A percentile compares a stretch with the other conserved stretches of the same genome.
Conservation (phyloP, 345 rosid genomes). For the Salix purpurea region DNA sequence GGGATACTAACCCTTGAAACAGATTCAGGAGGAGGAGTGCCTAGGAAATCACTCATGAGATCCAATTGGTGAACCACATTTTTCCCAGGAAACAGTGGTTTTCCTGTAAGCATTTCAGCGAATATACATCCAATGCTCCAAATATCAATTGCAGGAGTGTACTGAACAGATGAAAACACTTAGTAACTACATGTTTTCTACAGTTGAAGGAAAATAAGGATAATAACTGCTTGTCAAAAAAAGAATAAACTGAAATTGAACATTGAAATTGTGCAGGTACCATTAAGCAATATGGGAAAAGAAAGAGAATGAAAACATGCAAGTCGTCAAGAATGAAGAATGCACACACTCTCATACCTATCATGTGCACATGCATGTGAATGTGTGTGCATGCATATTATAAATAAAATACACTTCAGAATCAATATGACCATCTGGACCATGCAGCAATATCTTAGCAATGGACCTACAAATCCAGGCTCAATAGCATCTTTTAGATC, state of each 20-base stretch:
- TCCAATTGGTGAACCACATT: constrained; percentile 95
- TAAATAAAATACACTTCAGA: background rate
- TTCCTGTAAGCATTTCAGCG: constrained; percentile 94
- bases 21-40: constrained; percentile 82
- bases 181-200: background rate
- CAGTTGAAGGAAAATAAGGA: background rate
- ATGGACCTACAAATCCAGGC: background rate
- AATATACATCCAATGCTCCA: constrained; percentile 99
- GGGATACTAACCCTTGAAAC: constrained; percentile 56
- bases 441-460: background rate
- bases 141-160: constrained; percentile 91
- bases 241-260: background rate
- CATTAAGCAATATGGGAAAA: background rate
- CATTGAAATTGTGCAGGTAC: background rate
- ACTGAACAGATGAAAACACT: constrained; percentile 38
- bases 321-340: background rate
- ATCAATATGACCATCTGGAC: background rate
- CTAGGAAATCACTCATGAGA: constrained; percentile 92
- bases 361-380: background rate
- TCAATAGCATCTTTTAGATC: background rate
- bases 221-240: background rate
- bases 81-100: constrained; percentile 91
- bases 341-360: background rate
- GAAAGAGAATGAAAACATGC: background rate
- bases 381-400: background rate